Conservation (phyloP, 2,329 filamentous ascomycete genomes). For the Myriosclerotinia duriaeana region DNA sequence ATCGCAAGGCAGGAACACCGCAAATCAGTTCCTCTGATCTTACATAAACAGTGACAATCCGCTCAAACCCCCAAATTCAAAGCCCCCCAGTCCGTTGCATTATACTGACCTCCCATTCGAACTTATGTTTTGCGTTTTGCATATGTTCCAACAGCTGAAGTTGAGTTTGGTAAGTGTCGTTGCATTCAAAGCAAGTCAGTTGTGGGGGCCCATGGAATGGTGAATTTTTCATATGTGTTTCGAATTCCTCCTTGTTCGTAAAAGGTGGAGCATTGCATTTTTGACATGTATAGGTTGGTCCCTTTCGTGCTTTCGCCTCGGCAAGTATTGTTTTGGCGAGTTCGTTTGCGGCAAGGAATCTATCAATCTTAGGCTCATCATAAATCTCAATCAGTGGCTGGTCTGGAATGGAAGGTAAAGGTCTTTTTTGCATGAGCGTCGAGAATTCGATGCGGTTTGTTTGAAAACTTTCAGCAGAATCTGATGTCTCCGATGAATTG, state of each 20-base stretch:
- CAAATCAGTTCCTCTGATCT: not conserved
- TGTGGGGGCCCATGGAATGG: not conserved
- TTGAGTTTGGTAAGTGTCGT: not conserved
- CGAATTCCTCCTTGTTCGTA: not conserved
- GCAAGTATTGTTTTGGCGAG: not conserved
- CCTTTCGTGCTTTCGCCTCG: not conserved
- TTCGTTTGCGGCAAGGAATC: not conserved
- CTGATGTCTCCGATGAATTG: not conserved
- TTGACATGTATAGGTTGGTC: not conserved
- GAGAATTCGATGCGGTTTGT: constrained; percentile 5
- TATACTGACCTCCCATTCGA: not conserved
- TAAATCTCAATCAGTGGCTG: not conserved
- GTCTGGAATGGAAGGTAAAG: not conserved
- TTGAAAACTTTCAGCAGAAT: constrained; percentile 10
- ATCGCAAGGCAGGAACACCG: not conserved
- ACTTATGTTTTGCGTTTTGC: not conserved
- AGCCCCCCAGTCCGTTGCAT: not conserved
- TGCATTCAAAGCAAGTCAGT: constrained; percentile 4
- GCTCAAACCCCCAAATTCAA: not conserved
- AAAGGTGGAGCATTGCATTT: not conserved
- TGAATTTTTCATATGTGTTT: not conserved
- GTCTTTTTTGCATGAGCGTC: not conserved
- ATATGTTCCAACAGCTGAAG: not conserved
- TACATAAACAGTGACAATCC: not conserved
- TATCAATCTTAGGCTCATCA: not conserved